phyloP scores from a whole-genome alignment of 345 rosid species.

The sweet orange (Citrus sinensis) region DVS_A1.0 CM039164.1:28511001-28511500 shows the following conservation, averaged over 20 bases:
- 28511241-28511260: background rate
- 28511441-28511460: background rate
- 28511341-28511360: constrained; percentile 88
- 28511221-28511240: background rate
- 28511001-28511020: background rate
- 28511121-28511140: constrained; percentile 88
- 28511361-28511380: constrained; percentile 92
- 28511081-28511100: constrained; percentile 85
- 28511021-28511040: background rate
- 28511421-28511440: constrained; percentile 1
- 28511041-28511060: background rate
- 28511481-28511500: background rate
- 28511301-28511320: constrained; percentile 84
- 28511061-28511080: constrained; percentile 39
- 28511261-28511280: background rate
- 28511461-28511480: background rate
- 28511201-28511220: constrained; percentile 38
- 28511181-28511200: constrained; percentile 95
- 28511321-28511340: constrained; percentile 80
- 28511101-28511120: constrained; percentile 78
- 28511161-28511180: constrained; percentile 95
- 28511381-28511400: constrained; percentile 88
- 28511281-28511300: constrained; percentile 40
- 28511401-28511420: constrained; percentile 67
- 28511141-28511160: constrained; percentile 94